These are phyloP conservation scores for Fusarium torreyae DNA, from an alignment of 2,329 filamentous ascomycete species.

Conservation along the genomic window DNA sequence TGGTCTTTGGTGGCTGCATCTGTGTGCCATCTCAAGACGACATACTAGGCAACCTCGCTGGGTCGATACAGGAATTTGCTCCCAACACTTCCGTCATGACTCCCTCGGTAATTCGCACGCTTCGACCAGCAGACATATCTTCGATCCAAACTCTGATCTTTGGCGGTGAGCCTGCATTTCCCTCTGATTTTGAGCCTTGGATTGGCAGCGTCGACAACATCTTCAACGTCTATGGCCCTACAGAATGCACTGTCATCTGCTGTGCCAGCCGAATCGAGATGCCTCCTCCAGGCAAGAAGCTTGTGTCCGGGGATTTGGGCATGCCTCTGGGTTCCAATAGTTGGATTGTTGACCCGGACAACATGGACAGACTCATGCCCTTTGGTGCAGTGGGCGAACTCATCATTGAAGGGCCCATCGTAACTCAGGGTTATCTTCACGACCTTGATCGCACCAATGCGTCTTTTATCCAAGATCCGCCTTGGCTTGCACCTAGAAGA, in stretches of 20 bases:
- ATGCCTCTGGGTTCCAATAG: not conserved
- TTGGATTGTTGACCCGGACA: slow-evolving; percentile 33
- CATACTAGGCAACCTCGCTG: slow-evolving; percentile 3
- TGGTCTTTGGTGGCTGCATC: slow-evolving; percentile 8
- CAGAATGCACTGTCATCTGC: slow-evolving; percentile 12
- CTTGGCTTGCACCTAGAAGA: not conserved
- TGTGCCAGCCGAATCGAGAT: slow-evolving; percentile 1
- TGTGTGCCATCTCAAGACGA: slow-evolving; percentile 9
- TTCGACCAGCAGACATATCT: slow-evolving; percentile 1
- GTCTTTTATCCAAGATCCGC: slow-evolving; percentile 16
- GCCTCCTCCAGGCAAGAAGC: not conserved
- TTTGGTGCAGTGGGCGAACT: slow-evolving; percentile 43
- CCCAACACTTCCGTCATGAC: not conserved
- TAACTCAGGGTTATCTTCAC: slow-evolving; percentile 31
- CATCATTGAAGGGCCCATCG: slow-evolving; percentile 37
- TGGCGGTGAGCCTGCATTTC: slow-evolving; percentile 5
- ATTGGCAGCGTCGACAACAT: not conserved
- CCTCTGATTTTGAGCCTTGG: slow-evolving; percentile 10
- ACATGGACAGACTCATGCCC: slow-evolving; percentile 20
- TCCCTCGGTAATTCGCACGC: not conserved
- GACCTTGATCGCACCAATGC: not conserved
- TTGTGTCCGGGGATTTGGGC: slow-evolving; percentile 3
- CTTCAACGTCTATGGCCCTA: slow-evolving; percentile 9
- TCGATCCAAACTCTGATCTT: slow-evolving; percentile 9
- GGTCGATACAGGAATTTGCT: slow-evolving; percentile 2